Percentiles rank a stretch among this genome's conserved stretches.
These are phyloP conservation scores for Geotrichum citri-aurantii DNA, from an alignment of 1,139 yeast species.

Conservation along the genomic window DNA sequence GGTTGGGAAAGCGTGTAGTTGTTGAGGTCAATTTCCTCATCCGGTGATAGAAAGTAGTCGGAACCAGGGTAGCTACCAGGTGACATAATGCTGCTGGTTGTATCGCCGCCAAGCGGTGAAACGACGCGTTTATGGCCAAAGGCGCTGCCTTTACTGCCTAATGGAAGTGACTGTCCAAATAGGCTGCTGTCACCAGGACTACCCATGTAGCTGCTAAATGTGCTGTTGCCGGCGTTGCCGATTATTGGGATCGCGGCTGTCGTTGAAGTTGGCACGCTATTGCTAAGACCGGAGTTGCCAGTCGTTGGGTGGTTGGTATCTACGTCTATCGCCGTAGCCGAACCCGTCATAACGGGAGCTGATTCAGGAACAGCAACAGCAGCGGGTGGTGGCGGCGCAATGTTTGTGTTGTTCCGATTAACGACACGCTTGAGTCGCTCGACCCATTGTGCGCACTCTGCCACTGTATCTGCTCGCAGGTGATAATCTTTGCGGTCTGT, in stretches of 20 bases:
- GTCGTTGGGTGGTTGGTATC: background rate
- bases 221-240: background rate
- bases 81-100: background rate
- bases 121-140: too few relatives aligned
- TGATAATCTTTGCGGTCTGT: slow-evolving; percentile 42
- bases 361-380: background rate
- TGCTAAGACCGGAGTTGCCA: background rate
- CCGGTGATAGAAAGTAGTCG: background rate
- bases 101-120: too few relatives aligned
- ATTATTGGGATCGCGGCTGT: background rate
- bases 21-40: background rate
- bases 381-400: background rate
- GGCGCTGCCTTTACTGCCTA: background rate
- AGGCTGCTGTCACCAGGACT: background rate
- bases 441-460: slow-evolving; percentile 42
- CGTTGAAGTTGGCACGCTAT: background rate
- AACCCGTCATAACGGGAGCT: background rate
- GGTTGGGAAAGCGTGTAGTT: background rate
- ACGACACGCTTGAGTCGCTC: slow-evolving; percentile 1
- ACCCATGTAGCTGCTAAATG: background rate
- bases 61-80: background rate
- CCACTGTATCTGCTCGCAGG: slow-evolving; percentile 38
- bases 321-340: background rate
- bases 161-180: background rate
- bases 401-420: slow-evolving; percentile 30